phyloP scores from a whole-genome alignment of 306 rosid species.

The Rosa lucieae region DNA sequence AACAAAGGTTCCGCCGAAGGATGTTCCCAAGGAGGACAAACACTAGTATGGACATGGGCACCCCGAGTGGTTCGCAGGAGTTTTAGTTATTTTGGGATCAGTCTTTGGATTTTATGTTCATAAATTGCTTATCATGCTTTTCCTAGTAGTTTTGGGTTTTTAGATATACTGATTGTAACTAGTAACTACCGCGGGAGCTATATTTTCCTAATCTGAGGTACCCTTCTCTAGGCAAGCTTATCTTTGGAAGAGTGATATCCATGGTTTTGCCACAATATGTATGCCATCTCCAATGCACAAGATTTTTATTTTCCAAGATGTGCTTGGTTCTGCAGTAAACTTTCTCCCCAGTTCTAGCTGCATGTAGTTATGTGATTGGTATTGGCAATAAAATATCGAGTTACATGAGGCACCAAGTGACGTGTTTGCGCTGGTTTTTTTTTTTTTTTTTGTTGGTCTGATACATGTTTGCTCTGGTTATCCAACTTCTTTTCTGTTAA shows the following conservation, averaged over 20 bases:
- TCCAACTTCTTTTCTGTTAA: neutral
- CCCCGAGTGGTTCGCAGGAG: neutral
- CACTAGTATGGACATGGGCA: neutral
- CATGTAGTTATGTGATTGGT: neutral
- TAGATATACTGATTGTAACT: slow-evolving; percentile 5
- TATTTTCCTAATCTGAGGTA: neutral
- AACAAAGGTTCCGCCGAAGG: slow-evolving; percentile 2
- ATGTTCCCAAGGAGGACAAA: neutral
- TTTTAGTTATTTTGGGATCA: neutral
- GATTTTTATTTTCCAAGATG: neutral
- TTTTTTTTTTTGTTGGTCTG: too few species aligned
- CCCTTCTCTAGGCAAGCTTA: neutral
- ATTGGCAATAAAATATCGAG: neutral
- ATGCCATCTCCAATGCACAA: neutral
- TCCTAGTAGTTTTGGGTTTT: neutral
- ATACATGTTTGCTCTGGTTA: neutral
- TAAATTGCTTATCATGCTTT: neutral
- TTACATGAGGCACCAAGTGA: neutral
- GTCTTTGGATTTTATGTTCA: neutral
- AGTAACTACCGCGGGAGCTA: neutral
- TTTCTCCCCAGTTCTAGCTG: neutral
- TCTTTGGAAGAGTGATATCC: neutral
- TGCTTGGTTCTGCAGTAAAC: neutral
- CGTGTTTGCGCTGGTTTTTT: neutral
- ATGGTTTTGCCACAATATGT: neutral